Evolutionary conservation across 1,284 basidiomycete species (phyloP).

Genomic region (Pterula multifida): DNA sequence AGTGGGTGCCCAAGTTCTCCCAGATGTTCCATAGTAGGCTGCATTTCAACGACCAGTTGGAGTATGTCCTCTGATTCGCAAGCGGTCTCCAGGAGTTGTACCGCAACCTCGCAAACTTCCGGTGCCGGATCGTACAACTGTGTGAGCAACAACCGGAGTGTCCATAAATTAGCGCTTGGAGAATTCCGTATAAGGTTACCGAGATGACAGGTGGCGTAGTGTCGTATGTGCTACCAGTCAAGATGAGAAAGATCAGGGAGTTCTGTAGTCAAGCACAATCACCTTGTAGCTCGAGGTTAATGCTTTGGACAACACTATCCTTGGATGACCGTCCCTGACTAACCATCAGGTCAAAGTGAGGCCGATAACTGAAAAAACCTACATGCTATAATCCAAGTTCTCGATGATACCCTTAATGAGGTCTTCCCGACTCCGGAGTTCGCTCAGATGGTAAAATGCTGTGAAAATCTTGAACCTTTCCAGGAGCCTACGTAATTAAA

Average conservation of each 20-base stretch:
- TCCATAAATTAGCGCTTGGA: slow-evolving; percentile 67
- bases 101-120: slow-evolving; percentile 85
- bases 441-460: slow-evolving; percentile 88
- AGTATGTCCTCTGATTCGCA: slow-evolving; percentile 79
- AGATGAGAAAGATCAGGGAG: slow-evolving; percentile 7
- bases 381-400: slow-evolving; percentile 87
- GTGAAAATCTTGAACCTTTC: slow-evolving; percentile 92
- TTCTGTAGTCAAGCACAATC: slow-evolving; percentile 9
- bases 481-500: slow-evolving; percentile 46
- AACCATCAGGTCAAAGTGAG: slow-evolving; percentile 4
- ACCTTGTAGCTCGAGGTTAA: slow-evolving; percentile 87
- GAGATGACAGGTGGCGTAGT: slow-evolving; percentile 83
- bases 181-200: slow-evolving; percentile 67
- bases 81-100: slow-evolving; percentile 80
- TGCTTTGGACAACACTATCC: slow-evolving; percentile 86
- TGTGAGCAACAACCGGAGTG: slow-evolving; percentile 78
- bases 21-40: slow-evolving; percentile 90
- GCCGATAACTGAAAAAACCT: slow-evolving; percentile 16
- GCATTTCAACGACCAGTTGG: slow-evolving; percentile 87
- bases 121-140: slow-evolving; percentile 90
- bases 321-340: slow-evolving; percentile 78
- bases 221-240: slow-evolving; percentile 59
- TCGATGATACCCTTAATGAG: slow-evolving; percentile 86
- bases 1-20: slow-evolving; percentile 87
- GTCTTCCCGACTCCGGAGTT: slow-evolving; percentile 84